Percentiles rank a stretch among this genome's conserved stretches.
Evolutionary conservation across 352 stramenopile species (phyloP).

Genomic region (Thraustochytrium sp.): DNA sequence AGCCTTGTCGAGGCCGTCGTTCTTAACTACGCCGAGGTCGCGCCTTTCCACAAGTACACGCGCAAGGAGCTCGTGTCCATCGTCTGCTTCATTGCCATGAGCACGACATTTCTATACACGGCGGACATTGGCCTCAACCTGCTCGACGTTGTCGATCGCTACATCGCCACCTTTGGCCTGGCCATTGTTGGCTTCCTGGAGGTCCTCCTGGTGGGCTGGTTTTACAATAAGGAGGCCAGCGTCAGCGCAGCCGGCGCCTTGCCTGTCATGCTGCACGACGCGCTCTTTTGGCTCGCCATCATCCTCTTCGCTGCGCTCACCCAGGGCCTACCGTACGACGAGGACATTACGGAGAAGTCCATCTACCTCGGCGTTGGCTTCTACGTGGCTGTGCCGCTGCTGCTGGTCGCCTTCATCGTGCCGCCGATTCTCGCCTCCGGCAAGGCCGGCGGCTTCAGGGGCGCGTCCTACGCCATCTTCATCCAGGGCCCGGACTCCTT

Average conservation of each 20-base stretch:
- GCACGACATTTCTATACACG: slow-evolving; percentile 51
- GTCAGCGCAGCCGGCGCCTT: not conserved
- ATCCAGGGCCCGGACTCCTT: not conserved
- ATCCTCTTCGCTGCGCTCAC: not conserved
- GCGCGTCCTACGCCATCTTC: not conserved
- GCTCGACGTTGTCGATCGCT: slow-evolving; percentile 59
- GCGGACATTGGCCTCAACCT: slow-evolving; percentile 58
- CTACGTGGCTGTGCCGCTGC: not conserved
- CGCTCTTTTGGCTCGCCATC: not conserved
- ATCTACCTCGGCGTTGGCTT: not conserved
- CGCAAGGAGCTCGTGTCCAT: slow-evolving; percentile 29
- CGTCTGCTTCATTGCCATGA: slow-evolving; percentile 49
- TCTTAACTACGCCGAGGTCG: slow-evolving; percentile 27
- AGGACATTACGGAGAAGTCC: not conserved
- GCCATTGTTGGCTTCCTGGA: slow-evolving; percentile 56
- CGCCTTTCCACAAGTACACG: not conserved
- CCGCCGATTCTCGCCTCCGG: not conserved
- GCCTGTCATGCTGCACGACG: not conserved
- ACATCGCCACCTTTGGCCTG: slow-evolving; percentile 58
- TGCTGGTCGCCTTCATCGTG: not conserved
- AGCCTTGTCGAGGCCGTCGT: slow-evolving; percentile 55
- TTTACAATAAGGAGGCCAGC: slow-evolving; percentile 53
- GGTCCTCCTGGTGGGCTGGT: slow-evolving; percentile 54
- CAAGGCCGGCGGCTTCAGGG: slow-evolving; percentile 18
- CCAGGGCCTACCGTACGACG: not conserved